A percentile compares a stretch with the other conserved stretches of the same genome.
Conservation (phyloP, 163 green algal genomes). For the Scenedesmus sp. region DNA sequence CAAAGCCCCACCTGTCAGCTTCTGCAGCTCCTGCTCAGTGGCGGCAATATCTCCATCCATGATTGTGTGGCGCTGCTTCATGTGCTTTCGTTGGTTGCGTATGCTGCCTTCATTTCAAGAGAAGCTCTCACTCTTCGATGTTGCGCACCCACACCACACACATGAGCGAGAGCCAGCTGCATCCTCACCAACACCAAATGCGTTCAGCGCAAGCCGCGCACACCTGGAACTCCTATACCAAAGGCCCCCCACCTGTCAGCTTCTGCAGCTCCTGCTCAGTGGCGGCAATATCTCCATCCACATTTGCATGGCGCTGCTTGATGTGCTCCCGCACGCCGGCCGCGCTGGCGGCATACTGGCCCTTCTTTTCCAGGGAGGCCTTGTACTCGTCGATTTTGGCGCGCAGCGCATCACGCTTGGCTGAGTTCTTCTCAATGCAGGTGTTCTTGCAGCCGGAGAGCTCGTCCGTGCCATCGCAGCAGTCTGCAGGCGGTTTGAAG, state of each 20-base stretch:
- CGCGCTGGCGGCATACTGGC: slow-evolving; percentile 31
- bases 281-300: slow-evolving; percentile 52
- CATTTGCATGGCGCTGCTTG: slow-evolving; percentile 37
- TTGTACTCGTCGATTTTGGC: slow-evolving; percentile 63
- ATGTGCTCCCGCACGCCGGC: slow-evolving; percentile 52
- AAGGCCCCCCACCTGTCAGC: slow-evolving; percentile 47
- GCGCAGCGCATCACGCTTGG: slow-evolving; percentile 63
- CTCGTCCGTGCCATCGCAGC: slow-evolving; percentile 95
- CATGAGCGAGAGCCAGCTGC: slow-evolving; percentile 28
- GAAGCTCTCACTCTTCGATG: slow-evolving; percentile 58
- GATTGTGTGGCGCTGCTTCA: slow-evolving; percentile 32
- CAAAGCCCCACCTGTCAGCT: not conserved
- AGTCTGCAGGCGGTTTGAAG: slow-evolving; percentile 74
- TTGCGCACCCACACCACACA: slow-evolving; percentile 61
- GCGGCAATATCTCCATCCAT: slow-evolving; percentile 51
- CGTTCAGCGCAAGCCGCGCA: not conserved
- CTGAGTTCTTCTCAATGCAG: slow-evolving; percentile 75
- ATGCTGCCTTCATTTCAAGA: slow-evolving; percentile 54
- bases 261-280: slow-evolving; percentile 44
- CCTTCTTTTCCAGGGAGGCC: slow-evolving; percentile 55
- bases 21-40: slow-evolving; percentile 41
- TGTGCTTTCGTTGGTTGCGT: slow-evolving; percentile 36
- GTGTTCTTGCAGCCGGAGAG: slow-evolving; percentile 80
- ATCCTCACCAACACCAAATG: no score
- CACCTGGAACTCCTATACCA: not conserved